Evolutionary conservation across 805 yeast genomes (phyloP), one percentile per base, ranked within the genome.

Genomic region (Geotrichum ghanense): DNA sequence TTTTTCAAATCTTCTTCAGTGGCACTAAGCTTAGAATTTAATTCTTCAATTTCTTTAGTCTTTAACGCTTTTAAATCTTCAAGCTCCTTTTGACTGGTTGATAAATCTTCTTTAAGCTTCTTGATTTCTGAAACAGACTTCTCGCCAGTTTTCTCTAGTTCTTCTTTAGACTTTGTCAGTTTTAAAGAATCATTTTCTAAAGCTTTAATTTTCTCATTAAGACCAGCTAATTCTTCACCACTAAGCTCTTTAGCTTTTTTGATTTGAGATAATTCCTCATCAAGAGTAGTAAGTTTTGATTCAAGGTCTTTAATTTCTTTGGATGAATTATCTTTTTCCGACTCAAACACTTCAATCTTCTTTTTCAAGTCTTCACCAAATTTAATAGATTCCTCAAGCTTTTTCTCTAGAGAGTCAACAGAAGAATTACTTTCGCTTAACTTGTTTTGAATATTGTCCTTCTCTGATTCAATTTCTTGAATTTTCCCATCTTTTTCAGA

Each of bases 191-290:
- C 12, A 10, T 31, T 19, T 12, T 43, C n/a, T 3, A 46, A 20
- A 20, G 24, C 46, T 26, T 46, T 24, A 19, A 22, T 40, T 40
- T 40, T 14, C 34, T 21, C 48, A 31, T 46, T 20, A 22, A 19
- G 31, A 20, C 9, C 7, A 23, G 6, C 44, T 22, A 42, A 19
- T 19, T 40, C 37, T 31, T 31, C 14, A 6, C 5, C 7, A 6
- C 19, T 19, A n/a, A 19, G 16, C 14, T 31, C 17, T 19, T 6
- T 5, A 6, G 5, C 37, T 31, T 6, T n/a, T 5, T 12, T 5
- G 17, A 19, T 40, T 5, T n/a, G 16, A 7, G n/a, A n/a, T 23
- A 40, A 14, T 17, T 22, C 26, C 4, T 5, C 20, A 21, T 40
- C 17, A 9, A 19, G 24, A 12, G 9, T 40, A 6, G 12, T 5